Percentiles rank a stretch among this genome's conserved stretches.
Evolutionary conservation across 768 basidiomycete species (phyloP).

Genomic region (Lactifluus volemus): DNA sequence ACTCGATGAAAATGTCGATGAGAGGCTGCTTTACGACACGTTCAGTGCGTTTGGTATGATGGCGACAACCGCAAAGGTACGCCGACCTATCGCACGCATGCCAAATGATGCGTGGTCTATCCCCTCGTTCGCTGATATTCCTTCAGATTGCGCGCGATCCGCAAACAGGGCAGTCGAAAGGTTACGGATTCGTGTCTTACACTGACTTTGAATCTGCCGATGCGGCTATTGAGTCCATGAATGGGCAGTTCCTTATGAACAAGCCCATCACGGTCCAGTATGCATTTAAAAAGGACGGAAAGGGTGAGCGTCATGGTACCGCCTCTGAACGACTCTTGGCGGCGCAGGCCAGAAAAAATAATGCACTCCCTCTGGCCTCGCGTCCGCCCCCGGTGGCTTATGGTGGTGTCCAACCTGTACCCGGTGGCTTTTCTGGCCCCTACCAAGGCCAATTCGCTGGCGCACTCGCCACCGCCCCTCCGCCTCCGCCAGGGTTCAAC

Average conservation of each 20-base stretch:
- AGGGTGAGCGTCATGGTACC: constrained; percentile 96
- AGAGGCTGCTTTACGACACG: constrained; percentile 85
- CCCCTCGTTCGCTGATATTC: neutral
- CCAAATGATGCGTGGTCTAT: neutral
- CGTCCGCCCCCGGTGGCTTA: constrained; percentile 72
- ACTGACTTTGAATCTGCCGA: constrained; percentile 98
- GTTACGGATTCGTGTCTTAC: constrained; percentile 95
- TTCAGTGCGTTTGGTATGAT: constrained; percentile 93
- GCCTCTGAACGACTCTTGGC: constrained; percentile 94
- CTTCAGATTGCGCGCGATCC: constrained; percentile 86
- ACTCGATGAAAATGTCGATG: constrained; percentile 92
- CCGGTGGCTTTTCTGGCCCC: constrained; percentile 65
- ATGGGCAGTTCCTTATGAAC: constrained; percentile 96
- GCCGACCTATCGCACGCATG: constrained; percentile 18
- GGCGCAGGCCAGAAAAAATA: constrained; percentile 92
- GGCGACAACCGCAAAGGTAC: constrained; percentile 83
- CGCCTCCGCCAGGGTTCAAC: constrained; percentile 74
- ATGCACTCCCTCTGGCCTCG: constrained; percentile 70
- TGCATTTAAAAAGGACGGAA: constrained; percentile 99
- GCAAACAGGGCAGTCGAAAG: constrained; percentile 76
- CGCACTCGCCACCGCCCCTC: constrained; percentile 55
- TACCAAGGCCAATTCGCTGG: constrained; percentile 95
- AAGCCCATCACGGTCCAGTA: constrained; percentile 96
- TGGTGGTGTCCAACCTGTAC: constrained; percentile 55
- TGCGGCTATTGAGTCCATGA: constrained; percentile 94